Evolutionary conservation across 768 basidiomycete genomes (phyloP).

Genomic region (Macrolepiota albuminosa): DNA sequence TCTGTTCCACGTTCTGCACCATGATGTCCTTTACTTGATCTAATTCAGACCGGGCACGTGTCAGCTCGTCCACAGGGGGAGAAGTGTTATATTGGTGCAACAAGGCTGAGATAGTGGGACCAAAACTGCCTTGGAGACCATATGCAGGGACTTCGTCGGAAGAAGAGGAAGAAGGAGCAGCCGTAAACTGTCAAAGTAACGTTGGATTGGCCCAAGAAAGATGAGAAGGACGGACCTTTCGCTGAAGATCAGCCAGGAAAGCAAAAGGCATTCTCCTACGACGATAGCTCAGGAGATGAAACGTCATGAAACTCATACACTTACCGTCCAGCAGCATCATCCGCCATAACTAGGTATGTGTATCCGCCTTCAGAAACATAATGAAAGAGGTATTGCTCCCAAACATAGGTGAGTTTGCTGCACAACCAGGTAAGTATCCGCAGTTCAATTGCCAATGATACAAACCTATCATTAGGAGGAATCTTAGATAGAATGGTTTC

Average conservation of each 20-base stretch:
- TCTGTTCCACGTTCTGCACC: constrained; percentile 98
- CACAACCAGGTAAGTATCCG: constrained; percentile 13
- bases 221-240: constrained; percentile 43
- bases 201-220: constrained; percentile 1
- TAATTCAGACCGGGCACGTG: constrained; percentile 85
- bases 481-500: constrained; percentile 93
- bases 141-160: constrained; percentile 51
- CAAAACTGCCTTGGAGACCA: constrained; percentile 68
- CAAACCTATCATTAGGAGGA: constrained; percentile 73
- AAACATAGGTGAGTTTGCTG: constrained; percentile 81
- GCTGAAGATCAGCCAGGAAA: constrained; percentile 84
- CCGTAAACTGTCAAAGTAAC: constrained; percentile 42
- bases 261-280: constrained; percentile 87
- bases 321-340: constrained; percentile 86
- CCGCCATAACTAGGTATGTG: constrained; percentile 90
- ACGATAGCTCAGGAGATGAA: not conserved
- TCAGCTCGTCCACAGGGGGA: constrained; percentile 84
- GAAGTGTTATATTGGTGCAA: constrained; percentile 87
- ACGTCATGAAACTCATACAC: constrained; percentile 17
- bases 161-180: constrained; percentile 62
- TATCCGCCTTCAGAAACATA: constrained; percentile 88
- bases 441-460: constrained; percentile 4
- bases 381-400: constrained; percentile 93
- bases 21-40: constrained; percentile 94
- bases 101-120: constrained; percentile 63